Conservation (phyloP, 257 asterid genomes). For the Salvia hispanica region DNA sequence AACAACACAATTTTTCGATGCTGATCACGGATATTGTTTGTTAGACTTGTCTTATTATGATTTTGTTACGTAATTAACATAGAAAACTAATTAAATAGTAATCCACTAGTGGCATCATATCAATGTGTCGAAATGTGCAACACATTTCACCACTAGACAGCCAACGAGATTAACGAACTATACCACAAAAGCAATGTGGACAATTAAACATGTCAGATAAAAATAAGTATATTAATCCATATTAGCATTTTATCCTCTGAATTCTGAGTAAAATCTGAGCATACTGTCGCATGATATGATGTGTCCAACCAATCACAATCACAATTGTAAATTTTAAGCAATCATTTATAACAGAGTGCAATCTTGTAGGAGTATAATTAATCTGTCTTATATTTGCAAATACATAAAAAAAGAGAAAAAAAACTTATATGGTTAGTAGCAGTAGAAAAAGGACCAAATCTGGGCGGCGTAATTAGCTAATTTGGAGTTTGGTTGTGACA, state of each 20-base stretch:
- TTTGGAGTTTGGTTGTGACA: no score
- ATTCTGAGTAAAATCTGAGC: background rate
- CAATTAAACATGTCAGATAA: background rate
- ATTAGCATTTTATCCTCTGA: background rate
- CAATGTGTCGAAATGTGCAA: constrained; percentile 3
- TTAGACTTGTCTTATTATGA: background rate
- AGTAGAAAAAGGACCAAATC: no score
- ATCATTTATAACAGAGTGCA: no score
- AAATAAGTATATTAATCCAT: background rate
- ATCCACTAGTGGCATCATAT: background rate
- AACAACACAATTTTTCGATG: background rate
- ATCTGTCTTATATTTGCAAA: no score
- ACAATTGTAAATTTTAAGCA: no score
- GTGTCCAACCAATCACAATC: no score
- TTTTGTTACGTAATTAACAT: background rate
- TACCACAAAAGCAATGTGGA: constrained; percentile 6
- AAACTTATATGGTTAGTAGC: no score
- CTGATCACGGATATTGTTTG: background rate
- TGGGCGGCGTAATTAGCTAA: no score
- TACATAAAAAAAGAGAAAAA: no score
- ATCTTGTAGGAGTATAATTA: no score
- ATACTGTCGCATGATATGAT: no score
- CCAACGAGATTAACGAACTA: constrained; percentile 21
- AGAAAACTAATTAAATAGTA: background rate
- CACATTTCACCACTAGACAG: constrained; percentile 13